phyloP scores from a whole-genome alignment of 345 rosid species.

The Nasturtium officinale region DNA sequence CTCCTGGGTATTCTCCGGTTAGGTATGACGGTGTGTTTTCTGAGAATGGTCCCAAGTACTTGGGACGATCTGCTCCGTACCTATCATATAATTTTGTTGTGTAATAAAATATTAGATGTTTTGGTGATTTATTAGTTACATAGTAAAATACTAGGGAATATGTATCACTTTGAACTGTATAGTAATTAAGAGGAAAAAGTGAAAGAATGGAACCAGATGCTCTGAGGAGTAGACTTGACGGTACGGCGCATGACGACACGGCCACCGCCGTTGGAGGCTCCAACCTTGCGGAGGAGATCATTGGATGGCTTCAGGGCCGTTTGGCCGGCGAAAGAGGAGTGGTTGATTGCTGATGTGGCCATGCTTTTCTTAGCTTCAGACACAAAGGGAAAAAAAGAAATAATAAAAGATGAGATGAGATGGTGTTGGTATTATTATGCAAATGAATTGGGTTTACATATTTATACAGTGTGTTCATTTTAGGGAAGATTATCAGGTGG shows the following conservation, averaged over 20 bases:
- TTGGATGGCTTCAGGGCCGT: conserved; percentile 66
- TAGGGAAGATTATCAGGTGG: not conserved
- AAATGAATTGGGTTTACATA: not conserved
- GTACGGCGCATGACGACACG: conserved; percentile 84
- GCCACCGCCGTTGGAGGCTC: conserved; percentile 54
- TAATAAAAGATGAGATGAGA: not conserved
- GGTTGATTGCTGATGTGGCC: conserved; percentile 86
- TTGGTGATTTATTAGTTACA: no score
- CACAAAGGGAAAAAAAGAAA: not conserved
- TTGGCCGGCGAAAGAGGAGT: conserved; percentile 81
- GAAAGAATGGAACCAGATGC: conserved; percentile 69
- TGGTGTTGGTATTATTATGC: not conserved
- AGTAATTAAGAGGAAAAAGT: no score
- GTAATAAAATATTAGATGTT: no score
- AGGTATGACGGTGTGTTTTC: conserved; percentile 54
- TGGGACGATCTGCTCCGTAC: conserved; percentile 51
- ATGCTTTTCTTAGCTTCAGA: conserved; percentile 35
- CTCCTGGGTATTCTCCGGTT: conserved; percentile 55
- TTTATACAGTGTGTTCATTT: conserved; percentile 19
- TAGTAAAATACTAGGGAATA: no score
- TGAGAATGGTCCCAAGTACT: conserved; percentile 54
- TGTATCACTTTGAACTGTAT: no score
- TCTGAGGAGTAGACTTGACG: conserved; percentile 71
- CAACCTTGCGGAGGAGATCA: conserved; percentile 70
- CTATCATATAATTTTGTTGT: not conserved